Conservation (phyloP, 805 yeast genomes). For the Kregervanrija pseudodelftensis region DNA sequence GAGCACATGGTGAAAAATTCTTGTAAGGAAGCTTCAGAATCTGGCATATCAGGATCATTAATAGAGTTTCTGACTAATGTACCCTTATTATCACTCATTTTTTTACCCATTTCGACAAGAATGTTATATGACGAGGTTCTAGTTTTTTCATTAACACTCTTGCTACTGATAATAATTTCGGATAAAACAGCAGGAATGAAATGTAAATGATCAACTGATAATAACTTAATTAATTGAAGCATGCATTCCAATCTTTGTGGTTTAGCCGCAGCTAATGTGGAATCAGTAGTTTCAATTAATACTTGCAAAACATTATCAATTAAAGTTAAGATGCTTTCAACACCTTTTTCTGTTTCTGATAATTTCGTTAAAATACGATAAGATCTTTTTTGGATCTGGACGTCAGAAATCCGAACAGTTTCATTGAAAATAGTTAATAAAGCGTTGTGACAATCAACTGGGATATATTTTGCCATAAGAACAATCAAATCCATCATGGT, state of each 20-base stretch:
- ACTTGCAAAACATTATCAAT: slow-evolving; percentile 53
- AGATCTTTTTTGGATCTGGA: slow-evolving; percentile 80
- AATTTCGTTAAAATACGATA: slow-evolving; percentile 71
- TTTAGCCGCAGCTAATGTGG: slow-evolving; percentile 67
- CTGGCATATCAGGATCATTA: slow-evolving; percentile 56
- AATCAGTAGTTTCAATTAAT: slow-evolving; percentile 47
- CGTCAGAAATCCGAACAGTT: slow-evolving; percentile 52
- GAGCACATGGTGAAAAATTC: slow-evolving; percentile 90
- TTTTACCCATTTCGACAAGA: slow-evolving; percentile 72
- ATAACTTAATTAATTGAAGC: slow-evolving; percentile 45
- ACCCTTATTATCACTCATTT: slow-evolving; percentile 51
- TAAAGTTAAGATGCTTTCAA: slow-evolving; percentile 42
- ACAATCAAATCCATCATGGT: slow-evolving; percentile 91
- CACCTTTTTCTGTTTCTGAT: slow-evolving; percentile 62
- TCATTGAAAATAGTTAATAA: slow-evolving; percentile 70
- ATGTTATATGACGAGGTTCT: slow-evolving; percentile 73
- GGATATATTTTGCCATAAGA: slow-evolving; percentile 79
- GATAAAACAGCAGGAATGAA: slow-evolving; percentile 80
- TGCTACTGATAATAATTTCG: slow-evolving; percentile 84
- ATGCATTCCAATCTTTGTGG: slow-evolving; percentile 73
- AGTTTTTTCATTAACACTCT: slow-evolving; percentile 88
- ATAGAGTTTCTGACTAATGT: slow-evolving; percentile 59
- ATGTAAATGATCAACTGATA: slow-evolving; percentile 60
- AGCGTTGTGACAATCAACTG: slow-evolving; percentile 61
- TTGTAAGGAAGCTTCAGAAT: slow-evolving; percentile 57